Percentiles rank a stretch among this genome's conserved stretches.
These are phyloP conservation scores for Acmispon strigosus DNA, from an alignment of 306 rosid genomes.

Conservation along the genomic window DNA sequence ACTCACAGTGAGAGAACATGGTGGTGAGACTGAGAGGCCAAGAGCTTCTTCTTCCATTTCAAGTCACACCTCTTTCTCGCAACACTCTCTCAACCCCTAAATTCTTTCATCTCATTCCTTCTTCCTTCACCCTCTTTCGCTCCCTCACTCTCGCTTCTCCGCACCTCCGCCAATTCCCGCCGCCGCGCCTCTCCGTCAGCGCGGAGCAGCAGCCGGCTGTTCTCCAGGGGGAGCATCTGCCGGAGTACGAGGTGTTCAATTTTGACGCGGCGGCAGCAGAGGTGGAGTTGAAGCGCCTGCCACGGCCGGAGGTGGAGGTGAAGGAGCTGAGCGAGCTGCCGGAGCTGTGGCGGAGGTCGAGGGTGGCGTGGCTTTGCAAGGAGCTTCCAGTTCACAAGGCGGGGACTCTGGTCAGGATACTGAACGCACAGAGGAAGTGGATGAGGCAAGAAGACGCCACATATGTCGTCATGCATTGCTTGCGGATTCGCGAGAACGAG, in stretches of 20 bases:
- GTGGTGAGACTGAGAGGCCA: not conserved
- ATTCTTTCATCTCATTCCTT: not conserved
- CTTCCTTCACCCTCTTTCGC: slow-evolving; percentile 16
- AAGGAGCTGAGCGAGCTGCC: slow-evolving; percentile 36
- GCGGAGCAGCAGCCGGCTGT: not conserved
- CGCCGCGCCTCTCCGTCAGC: not conserved
- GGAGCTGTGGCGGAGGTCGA: slow-evolving; percentile 45
- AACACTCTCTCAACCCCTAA: slow-evolving; percentile 9
- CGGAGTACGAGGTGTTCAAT: not conserved
- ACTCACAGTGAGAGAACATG: not conserved
- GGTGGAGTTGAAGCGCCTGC: slow-evolving; percentile 4
- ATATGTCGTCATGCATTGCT: slow-evolving; percentile 68
- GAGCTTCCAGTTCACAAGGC: slow-evolving; percentile 36
- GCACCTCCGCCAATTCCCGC: not conserved
- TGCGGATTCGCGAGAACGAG: slow-evolving; percentile 84
- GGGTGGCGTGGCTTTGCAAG: slow-evolving; percentile 47
- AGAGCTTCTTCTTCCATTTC: not conserved
- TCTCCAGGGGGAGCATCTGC: not conserved
- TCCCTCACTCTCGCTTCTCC: no score
- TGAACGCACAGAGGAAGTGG: slow-evolving; percentile 88
- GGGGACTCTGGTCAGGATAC: slow-evolving; percentile 38
- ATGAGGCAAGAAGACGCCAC: slow-evolving; percentile 54
- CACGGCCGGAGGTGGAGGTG: slow-evolving; percentile 31
- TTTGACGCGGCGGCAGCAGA: slow-evolving; percentile 9
- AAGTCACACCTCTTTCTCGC: not conserved